Base-by-base conservation (phyloP, 768 basidiomycete genomes). In the Leccinum incarnatum region DNA sequence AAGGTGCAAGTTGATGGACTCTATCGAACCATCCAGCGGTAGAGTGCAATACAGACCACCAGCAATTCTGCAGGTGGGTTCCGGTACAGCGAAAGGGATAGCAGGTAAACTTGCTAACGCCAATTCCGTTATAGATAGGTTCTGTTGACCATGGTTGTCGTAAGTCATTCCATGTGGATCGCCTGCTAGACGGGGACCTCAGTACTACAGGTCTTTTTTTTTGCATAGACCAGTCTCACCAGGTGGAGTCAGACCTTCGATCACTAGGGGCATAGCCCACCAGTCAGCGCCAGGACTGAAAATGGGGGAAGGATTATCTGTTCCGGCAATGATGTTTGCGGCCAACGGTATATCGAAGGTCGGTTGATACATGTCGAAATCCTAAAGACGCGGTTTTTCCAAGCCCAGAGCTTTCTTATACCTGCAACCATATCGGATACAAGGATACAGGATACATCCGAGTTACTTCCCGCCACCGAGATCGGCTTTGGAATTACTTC, bases 1-100 rank as follows among this genome's bases (percentile, higher is more conserved):
- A 21, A 67, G 54, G 34, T 67, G 66, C 25, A 3, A 14, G 25
- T 48, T 53, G 37, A 65, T 56, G 46, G 59, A 53, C 4, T 10
- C 9, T 29, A 21, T 11, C 2, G 56, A 55, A 34, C 23, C 42
- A 4, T 54, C 34, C 14, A 62, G 45, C 1, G 52, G 53, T 12
- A 17, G 23, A 27, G 19, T 10, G 12, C 65, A 67, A 21, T 34
- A 12, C 19, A 46, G 40, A 9, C 51, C 42, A 36, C 50, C 46
- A 17, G 55, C 11, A 10, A 61, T 47, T 10, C 47, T n/a, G 29
- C 56, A 61, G 21, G 54, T 49, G 6, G 53, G 47, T 36, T 4
- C 5, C 27, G 29, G 25, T 47, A 34, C 25, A 17, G 5, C 5
- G 15, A 51, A 30, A 32, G 21, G 34, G 19, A 11, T 5, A 10